These are phyloP conservation scores for Pythium phragmitis DNA, from an alignment of 352 stramenopile genomes.

Conservation along the genomic window DNA sequence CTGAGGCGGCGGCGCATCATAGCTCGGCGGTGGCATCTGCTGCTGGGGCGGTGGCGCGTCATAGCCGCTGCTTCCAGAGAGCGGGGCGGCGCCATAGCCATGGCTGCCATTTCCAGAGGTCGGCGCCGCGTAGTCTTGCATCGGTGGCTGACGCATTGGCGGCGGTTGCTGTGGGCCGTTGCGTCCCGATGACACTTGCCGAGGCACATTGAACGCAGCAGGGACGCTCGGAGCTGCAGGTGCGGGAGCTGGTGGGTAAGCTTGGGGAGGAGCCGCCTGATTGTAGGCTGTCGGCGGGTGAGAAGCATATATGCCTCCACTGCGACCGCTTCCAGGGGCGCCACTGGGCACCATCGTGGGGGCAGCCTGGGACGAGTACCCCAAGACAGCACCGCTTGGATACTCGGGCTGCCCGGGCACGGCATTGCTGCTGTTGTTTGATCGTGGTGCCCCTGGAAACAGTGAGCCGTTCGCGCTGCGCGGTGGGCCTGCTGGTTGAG, in stretches of 20 bases:
- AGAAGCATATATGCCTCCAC: conserved; percentile 11
- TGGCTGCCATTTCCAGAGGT: conserved; percentile 14
- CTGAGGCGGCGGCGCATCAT: neutral
- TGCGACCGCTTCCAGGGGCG: conserved; percentile 18
- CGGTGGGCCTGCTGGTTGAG: conserved; percentile 13
- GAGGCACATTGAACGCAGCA: conserved; percentile 18
- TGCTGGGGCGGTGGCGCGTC: neutral
- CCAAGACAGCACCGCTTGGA: conserved; percentile 25
- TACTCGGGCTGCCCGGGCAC: conserved; percentile 24
- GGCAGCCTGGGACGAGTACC: conserved; percentile 18
- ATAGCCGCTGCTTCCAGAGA: conserved; percentile 10
- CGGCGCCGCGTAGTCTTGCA: conserved; percentile 13
- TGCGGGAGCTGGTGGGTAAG: neutral
- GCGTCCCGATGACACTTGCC: conserved; percentile 10
- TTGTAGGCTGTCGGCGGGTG: conserved; percentile 5
- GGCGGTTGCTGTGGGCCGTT: conserved; percentile 10
- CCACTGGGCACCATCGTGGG: conserved; percentile 5
- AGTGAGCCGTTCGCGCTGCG: conserved; percentile 29
- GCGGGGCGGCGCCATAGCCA: neutral
- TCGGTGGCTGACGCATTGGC: conserved; percentile 16
- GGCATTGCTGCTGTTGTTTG: conserved; percentile 22
- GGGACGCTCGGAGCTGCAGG: conserved; percentile 6
- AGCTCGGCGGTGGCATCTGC: neutral
- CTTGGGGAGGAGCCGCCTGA: neutral
- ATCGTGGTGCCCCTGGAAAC: conserved; percentile 39